Base-by-base conservation (phyloP, 768 basidiomycete genomes). In the Russula emetica region DNA sequence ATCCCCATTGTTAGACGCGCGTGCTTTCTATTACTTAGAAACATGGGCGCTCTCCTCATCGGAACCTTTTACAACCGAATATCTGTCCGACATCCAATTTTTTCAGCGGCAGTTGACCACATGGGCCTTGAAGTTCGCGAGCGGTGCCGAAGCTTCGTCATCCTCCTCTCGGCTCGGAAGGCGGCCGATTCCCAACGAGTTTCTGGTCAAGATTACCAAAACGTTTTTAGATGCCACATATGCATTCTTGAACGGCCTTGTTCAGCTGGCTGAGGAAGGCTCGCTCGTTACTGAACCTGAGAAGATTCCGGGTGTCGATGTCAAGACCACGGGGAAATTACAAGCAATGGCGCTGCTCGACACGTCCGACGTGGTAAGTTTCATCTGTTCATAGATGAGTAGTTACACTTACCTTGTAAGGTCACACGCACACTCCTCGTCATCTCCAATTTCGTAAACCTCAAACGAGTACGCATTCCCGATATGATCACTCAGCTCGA, bases 161-260 rank as follows among this genome's bases (percentile, higher is more conserved):
- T 81, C 81, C 5, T 73, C 80, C 50, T 77, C 79, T 49, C 83
- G 81, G 68, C 77, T 78, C 22, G 75, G 77, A 44, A 85, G 84
- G 68, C 88, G 83, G 66, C 73, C 78, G 4, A 77, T 95, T 28
- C 78, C 87, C 5, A 75, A 79, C 34, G 82, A 85, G 3, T 91
- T 90, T 65, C 77, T 85, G 32, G 69, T 79, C 14, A 94, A 89
- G 78, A 86, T 96, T 65, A 86, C 85, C 11, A 88, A 85, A 70
- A 84, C 92, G 1, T 97, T 96, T 76, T 72, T 95, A 69, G 94
- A 98, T 71, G 82, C 85, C 0, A 70, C 94, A 34, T 94, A 95
- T 72, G 86, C 86, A 18, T 86, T 96, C 70, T 76, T 97, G 45
- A 93, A 96, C 70, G 94, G 95, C 2, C 75, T 96, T 57, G 85